Conservation (phyloP, 139 green algal species). For the Desmodesmus armatus region DNA sequence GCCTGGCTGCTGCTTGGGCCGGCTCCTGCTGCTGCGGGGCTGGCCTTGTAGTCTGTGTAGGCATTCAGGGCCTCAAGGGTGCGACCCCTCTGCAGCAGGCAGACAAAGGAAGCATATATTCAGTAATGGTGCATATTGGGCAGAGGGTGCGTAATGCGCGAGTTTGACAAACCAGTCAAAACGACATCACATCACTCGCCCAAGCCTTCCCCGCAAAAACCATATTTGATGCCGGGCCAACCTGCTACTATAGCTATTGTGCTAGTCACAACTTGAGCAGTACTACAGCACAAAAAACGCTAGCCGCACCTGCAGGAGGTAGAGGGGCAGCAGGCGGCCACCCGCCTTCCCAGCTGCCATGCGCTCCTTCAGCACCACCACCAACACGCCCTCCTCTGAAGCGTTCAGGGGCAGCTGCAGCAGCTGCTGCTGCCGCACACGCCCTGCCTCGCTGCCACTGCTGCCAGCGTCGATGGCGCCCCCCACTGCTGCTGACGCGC, state of each 20-base stretch:
- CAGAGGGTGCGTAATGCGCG: too few relatives aligned
- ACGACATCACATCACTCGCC: not conserved
- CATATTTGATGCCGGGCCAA: too few relatives aligned
- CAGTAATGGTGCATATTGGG: too few relatives aligned
- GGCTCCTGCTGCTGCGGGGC: conserved; percentile 15
- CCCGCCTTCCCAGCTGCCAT: not conserved
- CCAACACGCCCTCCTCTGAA: conserved; percentile 6
- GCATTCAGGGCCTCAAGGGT: conserved; percentile 22
- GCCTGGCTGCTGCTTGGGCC: too few relatives aligned
- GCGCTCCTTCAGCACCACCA: not conserved
- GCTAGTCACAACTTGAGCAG: not conserved
- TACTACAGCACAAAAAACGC: not conserved
- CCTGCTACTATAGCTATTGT: not conserved
- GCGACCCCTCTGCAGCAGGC: conserved; percentile 32
- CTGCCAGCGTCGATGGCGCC: too few relatives aligned
- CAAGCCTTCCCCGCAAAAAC: not conserved
- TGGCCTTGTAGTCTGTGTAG: conserved; percentile 19
- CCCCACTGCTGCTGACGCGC: too few relatives aligned
- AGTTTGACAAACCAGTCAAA: too few relatives aligned
- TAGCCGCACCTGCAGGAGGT: conserved; percentile 23
- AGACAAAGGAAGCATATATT: too few relatives aligned
- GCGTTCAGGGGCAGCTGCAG: conserved; percentile 9
- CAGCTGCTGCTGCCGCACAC: conserved; percentile 24
- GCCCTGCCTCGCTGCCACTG: too few relatives aligned
- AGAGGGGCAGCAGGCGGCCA: conserved; percentile 13